phyloP scores from a whole-genome alignment of 768 basidiomycete genomes.

The Tulasnella sp. region DNA sequence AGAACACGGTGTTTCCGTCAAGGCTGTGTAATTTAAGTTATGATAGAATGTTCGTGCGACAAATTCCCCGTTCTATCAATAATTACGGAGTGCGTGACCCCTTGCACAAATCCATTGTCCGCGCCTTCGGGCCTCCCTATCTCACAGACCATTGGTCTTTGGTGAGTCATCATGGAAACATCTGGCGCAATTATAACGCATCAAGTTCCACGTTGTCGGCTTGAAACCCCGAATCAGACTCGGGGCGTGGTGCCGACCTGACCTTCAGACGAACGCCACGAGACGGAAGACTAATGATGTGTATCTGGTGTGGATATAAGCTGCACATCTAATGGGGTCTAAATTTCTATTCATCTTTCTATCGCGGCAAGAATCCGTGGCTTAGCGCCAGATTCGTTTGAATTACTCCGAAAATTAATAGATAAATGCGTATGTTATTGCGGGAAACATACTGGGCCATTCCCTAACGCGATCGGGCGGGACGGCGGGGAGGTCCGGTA shows the following conservation, averaged over 20 bases:
- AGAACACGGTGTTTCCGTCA: background rate
- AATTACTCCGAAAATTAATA: too few species aligned
- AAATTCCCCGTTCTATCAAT: background rate
- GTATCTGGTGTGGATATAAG: too few species aligned
- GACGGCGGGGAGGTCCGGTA: background rate
- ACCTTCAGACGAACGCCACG: too few species aligned
- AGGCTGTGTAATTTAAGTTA: background rate
- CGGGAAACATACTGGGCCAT: background rate
- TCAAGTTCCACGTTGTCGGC: background rate
- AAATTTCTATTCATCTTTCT: too few species aligned
- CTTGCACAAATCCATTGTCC: background rate
- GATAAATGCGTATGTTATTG: background rate
- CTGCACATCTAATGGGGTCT: too few species aligned
- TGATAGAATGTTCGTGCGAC: background rate
- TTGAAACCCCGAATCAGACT: background rate
- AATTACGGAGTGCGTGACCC: background rate
- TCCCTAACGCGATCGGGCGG: background rate
- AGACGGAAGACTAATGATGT: too few species aligned
- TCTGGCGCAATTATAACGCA: background rate
- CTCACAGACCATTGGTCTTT: background rate
- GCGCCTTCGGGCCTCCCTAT: background rate
- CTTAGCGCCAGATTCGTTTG: too few species aligned
- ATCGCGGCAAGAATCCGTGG: too few species aligned
- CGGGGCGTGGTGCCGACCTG: too few species aligned
- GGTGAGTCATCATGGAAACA: background rate